Conservation (phyloP, 2,329 filamentous ascomycete genomes). For the Sarocladium strictum region DNA sequence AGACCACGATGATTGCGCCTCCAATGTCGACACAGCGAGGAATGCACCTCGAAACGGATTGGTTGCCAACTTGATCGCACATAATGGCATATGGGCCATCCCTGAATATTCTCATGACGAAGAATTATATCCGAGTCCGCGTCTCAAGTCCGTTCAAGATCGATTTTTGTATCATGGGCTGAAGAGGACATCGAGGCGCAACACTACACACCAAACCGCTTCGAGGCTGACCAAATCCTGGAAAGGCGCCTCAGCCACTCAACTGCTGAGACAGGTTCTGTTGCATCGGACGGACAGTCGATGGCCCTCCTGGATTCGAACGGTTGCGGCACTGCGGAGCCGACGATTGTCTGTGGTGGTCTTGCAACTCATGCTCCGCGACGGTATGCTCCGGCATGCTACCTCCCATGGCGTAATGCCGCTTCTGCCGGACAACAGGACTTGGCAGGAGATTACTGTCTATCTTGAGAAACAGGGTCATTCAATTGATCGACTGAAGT, state of each 20-base stretch:
- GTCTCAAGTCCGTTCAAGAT: neutral
- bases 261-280: neutral
- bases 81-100: too few species aligned
- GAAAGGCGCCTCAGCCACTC: neutral
- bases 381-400: neutral
- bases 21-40: neutral
- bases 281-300: neutral
- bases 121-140: neutral
- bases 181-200: neutral
- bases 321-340: constrained; percentile 1
- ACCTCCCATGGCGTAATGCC: neutral
- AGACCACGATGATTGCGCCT: too few species aligned
- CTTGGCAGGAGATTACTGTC: neutral
- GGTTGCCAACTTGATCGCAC: too few species aligned
- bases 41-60: neutral
- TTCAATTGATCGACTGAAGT: neutral
- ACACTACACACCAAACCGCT: neutral
- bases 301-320: neutral
- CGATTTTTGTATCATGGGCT: neutral
- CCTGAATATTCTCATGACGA: too few species aligned
- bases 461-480: neutral
- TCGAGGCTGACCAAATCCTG: neutral
- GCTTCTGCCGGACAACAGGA: neutral
- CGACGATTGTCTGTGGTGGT: neutral
- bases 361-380: constrained; percentile 10